Evolutionary conservation across 352 stramenopile genomes (phyloP).

Genomic region (Saprolegnia parasitica): DNA sequence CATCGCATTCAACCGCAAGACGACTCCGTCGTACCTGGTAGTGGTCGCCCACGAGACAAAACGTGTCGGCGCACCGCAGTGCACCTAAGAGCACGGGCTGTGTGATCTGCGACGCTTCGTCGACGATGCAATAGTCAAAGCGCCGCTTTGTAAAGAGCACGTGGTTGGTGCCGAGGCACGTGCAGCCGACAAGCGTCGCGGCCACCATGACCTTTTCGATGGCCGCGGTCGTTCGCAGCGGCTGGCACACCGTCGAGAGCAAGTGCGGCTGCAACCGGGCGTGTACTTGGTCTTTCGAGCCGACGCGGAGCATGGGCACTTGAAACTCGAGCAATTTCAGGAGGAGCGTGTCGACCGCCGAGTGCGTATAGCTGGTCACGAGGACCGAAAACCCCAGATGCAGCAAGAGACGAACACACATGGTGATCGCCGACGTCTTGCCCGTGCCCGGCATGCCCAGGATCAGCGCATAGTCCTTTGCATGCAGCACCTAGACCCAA

Average conservation of each 20-base stretch:
- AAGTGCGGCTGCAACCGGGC: conserved; percentile 55
- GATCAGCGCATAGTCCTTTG: conserved; percentile 93
- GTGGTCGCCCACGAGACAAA: conserved; percentile 97
- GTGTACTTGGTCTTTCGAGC: conserved; percentile 64
- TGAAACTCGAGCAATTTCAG: conserved; percentile 85
- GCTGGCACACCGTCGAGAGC: conserved; percentile 35
- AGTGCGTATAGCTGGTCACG: conserved; percentile 97
- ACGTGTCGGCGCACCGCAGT: conserved; percentile 89
- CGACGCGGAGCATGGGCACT: conserved; percentile 71
- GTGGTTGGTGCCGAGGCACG: conserved; percentile 70
- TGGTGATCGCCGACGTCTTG: conserved; percentile 96
- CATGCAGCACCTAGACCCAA: conserved; percentile 48
- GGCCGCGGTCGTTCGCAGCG: conserved; percentile 29
- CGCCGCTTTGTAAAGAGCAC: conserved; percentile 74
- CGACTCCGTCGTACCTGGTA: conserved; percentile 75
- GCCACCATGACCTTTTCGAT: conserved; percentile 50
- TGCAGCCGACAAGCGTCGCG: conserved; percentile 63
- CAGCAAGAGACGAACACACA: conserved; percentile 89
- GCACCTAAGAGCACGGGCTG: conserved; percentile 92
- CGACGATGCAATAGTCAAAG: conserved; percentile 98
- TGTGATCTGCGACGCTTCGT: conserved; percentile 98
- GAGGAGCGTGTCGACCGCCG: conserved; percentile 96
- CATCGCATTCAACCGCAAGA: no score
- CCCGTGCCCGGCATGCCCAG: conserved; percentile 94
- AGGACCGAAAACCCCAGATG: conserved; percentile 91